Percentiles rank a stretch among this genome's conserved stretches.
phyloP scores from a whole-genome alignment of 108 stramenopile species.

The Cyclotella sp. region DNA sequence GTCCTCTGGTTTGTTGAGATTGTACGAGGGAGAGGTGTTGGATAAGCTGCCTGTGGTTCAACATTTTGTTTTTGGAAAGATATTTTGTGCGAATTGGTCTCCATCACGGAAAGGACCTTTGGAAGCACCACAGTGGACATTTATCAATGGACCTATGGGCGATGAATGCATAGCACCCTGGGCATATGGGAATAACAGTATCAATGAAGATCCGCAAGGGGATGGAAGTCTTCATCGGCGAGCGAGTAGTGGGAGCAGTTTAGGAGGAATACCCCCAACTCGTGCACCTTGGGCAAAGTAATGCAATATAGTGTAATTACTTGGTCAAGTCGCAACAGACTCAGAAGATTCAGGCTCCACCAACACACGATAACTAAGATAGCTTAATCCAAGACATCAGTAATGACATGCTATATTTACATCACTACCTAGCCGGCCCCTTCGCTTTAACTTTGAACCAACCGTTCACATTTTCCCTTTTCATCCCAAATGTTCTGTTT shows the following conservation, averaged over 20 bases:
- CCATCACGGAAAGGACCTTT: conserved; percentile 54
- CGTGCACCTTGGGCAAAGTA: conserved; percentile 66
- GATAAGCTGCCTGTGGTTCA: conserved; percentile 94
- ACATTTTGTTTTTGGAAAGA: conserved; percentile 93
- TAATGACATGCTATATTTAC: too few relatives aligned
- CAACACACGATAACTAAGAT: neutral
- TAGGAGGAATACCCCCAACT: conserved; percentile 48
- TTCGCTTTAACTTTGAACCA: conserved; percentile 25
- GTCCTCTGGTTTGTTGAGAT: conserved; percentile 70
- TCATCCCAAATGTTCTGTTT: neutral
- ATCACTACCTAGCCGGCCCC: too few relatives aligned
- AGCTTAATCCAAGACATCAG: neutral
- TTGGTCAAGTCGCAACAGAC: neutral
- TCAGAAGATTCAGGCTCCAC: neutral
- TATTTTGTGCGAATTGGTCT: conserved; percentile 76
- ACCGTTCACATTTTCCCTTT: conserved; percentile 4
- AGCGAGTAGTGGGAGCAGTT: neutral
- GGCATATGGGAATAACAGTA: conserved; percentile 28
- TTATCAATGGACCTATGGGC: conserved; percentile 53
- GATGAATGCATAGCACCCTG: conserved; percentile 57
- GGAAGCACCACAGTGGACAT: conserved; percentile 67
- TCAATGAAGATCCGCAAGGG: neutral
- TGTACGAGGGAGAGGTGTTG: conserved; percentile 94
- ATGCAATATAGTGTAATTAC: neutral
- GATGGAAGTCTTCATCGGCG: neutral